Evolutionary conservation across 1,139 yeast genomes (phyloP), one percentile per base, ranked within the genome.

Genomic region (Pichia norvegensis): DNA sequence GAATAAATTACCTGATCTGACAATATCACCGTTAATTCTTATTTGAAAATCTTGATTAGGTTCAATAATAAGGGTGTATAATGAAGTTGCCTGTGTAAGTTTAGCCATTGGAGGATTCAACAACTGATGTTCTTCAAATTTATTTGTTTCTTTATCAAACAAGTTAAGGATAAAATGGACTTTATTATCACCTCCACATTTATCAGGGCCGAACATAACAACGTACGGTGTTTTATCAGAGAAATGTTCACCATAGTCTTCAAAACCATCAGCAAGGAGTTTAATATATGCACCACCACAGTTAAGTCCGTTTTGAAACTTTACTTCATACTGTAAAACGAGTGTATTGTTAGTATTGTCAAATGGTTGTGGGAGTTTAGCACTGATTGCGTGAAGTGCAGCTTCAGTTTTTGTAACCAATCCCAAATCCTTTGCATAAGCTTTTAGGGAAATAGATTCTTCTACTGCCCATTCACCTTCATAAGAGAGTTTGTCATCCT

Each of bases 171-270:
- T 85, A 54, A 88, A 78, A 59, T 85, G 95, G 27, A 88, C 80
- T 64, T 80, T 81, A 67, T 87, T 85, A 41, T 81, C 76, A 43
- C 79, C 64, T 4, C 95, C 95, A 67, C 97, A 90, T 62, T 74
- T 76, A 65, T 90, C 97, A 33, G 97, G 97, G 23, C 97, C 97
- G 70, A 90, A 90, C 94, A 88, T 84, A 53, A 90, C 66, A 61
- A 83, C 87, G 66, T 82, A 87, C 1, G 90, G 85, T 7, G 95
- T 73, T 21, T 73, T 77, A 51, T 76, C 74, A 55, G 68, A 70
- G 65, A 84, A 80, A 57, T 69, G 72, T 16, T 31, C 35, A 16
- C 20, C 20, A n/a, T 35, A 40, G 21, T 38, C 31, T 10, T 45
- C 33, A n/a, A 38, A 27, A 14, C 35, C 41, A 17, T 36, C 27